Conservation (phyloP, 1,139 yeast species). For the Saccharomyces hybrid region DNA sequence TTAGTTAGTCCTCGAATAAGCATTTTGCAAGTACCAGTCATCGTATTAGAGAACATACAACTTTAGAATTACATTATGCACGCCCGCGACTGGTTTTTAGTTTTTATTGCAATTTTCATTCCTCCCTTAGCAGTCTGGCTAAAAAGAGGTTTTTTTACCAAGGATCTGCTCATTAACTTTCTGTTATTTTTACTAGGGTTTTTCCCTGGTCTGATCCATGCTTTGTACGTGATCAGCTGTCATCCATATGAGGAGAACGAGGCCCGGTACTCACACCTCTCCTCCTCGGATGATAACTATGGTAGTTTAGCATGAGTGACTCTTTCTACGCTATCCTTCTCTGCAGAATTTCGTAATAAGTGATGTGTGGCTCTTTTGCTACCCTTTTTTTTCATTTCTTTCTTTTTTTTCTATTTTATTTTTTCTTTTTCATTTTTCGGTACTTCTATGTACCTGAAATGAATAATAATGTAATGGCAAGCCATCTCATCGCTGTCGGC, state of each 20-base stretch:
- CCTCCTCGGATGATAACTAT: constrained; percentile 10
- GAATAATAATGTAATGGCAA: not conserved
- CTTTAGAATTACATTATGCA: constrained; percentile 14
- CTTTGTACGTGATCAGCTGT: constrained; percentile 40
- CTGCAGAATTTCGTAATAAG: not conserved
- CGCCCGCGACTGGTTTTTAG: constrained; percentile 71
- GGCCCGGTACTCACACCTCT: constrained; percentile 2
- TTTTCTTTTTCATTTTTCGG: not conserved
- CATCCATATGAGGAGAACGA: constrained; percentile 20
- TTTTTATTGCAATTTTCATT: constrained; percentile 66
- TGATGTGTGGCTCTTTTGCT: not conserved
- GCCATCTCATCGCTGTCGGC: not conserved
- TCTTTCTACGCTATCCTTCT: not conserved
- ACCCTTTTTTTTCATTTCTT: not conserved
- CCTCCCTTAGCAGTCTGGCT: constrained; percentile 81
- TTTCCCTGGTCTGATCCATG: constrained; percentile 70
- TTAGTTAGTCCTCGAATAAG: not conserved
- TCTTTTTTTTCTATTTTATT: not conserved
- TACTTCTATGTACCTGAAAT: not conserved
- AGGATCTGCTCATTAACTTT: constrained; percentile 53
- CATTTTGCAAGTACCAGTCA: not conserved
- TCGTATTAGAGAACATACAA: not conserved
- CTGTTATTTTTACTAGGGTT: constrained; percentile 70
- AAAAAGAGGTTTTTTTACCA: constrained; percentile 63
- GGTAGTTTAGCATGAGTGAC: not conserved